phyloP scores from a whole-genome alignment of 148 eudicot genomes.

The Vaccinium corymbosum region DNA sequence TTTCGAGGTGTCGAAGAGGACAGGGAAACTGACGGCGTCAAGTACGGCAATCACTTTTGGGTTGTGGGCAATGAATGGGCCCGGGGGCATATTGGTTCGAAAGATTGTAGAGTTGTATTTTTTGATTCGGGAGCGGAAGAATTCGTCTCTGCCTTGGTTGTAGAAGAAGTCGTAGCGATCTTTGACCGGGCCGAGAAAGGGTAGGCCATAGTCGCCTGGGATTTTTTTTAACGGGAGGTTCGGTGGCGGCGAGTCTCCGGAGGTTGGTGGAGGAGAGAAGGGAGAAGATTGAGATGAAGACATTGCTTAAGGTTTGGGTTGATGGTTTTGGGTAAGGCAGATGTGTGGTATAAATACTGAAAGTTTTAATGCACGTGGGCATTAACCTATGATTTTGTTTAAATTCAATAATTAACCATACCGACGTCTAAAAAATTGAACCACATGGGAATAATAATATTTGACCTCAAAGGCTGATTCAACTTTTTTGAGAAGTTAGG shows the following conservation, averaged over 20 bases:
- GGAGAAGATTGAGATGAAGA: not conserved
- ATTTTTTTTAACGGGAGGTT: slow-evolving; percentile 32
- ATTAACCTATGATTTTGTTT: no score
- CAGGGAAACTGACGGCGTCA: slow-evolving; percentile 49
- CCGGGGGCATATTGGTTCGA: slow-evolving; percentile 73
- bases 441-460: no score
- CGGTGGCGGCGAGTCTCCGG: not conserved
- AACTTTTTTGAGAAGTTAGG: no score
- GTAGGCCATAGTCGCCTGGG: slow-evolving; percentile 41
- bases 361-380: no score
- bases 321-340: not conserved
- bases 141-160: slow-evolving; percentile 49
- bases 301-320: not conserved
- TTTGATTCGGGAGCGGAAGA: slow-evolving; percentile 43
- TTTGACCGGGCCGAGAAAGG: slow-evolving; percentile 32
- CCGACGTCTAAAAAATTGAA: no score
- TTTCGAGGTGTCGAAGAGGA: slow-evolving; percentile 61
- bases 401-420: no score
- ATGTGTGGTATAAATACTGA: not conserved
- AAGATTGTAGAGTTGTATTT: slow-evolving; percentile 59
- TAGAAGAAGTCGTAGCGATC: slow-evolving; percentile 51
- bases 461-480: no score
- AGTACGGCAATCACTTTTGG: slow-evolving; percentile 56
- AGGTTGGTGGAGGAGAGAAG: not conserved
- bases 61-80: slow-evolving; percentile 49